Evolutionary conservation across 2,329 filamentous ascomycete genomes (phyloP), one percentile per base, ranked within the genome.

Genomic region (Diaporthe sp.): DNA sequence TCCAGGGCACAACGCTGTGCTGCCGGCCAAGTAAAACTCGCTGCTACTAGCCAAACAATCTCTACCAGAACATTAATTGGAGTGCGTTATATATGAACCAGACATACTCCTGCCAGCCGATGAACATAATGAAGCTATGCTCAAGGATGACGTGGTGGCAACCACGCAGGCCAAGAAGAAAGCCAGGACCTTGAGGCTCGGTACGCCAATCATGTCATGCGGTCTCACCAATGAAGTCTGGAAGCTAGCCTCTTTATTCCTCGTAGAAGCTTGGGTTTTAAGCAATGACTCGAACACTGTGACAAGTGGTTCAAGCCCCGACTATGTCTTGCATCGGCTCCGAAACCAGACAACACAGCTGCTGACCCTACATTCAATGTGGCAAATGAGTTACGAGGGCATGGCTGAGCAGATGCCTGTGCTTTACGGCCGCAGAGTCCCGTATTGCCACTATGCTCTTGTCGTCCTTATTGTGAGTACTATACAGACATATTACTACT

Each of bases 181-280:
- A 49, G 7, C 2, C 61, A 65, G 19, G 42, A 34, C n/a, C 42
- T 22, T 17, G 17, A 65, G 25, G 60, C 42, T 65, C 25, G 60
- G 60, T 65, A 65, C 39, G 39, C 60, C 39, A 65, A 65, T 46
- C 60, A 65, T 19, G 42, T 46, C 60, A 46, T 65, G 42, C 60
- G 22, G 4, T 46, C n/a, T 65, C 37, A 46, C 25, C 15, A 22
- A 31, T 28, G 60, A 34, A 34, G 34, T 4, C 37, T 28, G 15
- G 8, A 49, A 34, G 28, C 61, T 65, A 65, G 28, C 61, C 42
- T 49, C 17, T 65, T 34, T 34, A 28, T n/a, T 34, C 13, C 22
- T n/a, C 28, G 8, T 49, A 65, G 25, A 65, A 65, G 61, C 61
- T 65, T 65, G 61, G 25, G 8, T 65, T 22, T n/a, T 13, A n/a